Base-by-base conservation (phyloP, 177 flowering plant genomes). In the Vitis hybrid region DNA sequence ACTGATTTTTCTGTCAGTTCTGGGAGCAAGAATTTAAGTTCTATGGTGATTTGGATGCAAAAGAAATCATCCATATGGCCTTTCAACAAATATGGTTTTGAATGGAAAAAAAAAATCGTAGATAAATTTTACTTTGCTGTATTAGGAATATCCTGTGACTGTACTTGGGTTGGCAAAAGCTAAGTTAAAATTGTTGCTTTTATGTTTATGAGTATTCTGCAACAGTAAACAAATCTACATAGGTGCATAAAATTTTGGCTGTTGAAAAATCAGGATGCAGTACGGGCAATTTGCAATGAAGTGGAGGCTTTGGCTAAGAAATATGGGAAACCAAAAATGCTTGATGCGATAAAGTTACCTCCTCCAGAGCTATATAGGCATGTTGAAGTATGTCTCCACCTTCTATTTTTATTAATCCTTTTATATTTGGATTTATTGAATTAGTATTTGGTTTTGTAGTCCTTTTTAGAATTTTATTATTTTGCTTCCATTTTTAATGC, bases 251-350 rank as follows among this genome's bases (percentile, higher is more conserved):
- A 4, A 13, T 48, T 53, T 67, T 55, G 56, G 60, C 10, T 71
- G 18, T 69, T 53, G 10, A 26, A 67, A 62, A 61, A 45, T 66
- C 85, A 94, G 99, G 86, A 83, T 75, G 98, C 97, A 26, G 94
- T 95, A 15, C 78, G 79, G 52, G 85, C 83, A 71, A 95, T 93
- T 62, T 95, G 98, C 82, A 81, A 68, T 29, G 97, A 88, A 74
- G 88, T 95, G 82, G 88, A 90, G 57, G 78, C 81, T 64, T 74
- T 95, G 81, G 96, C 86, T 52, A 78, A 83, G 80, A 83, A 77
- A 77, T 93, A 91, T 76, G 99, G 99, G 62, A 95, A 93, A 64
- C 89, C 91, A 55, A 95, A 95, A 83, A 88, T 93, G 98, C 70
- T 89, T 78, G 99, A 95, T 71, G 94, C 97, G 16, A 88, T 95